Base-by-base conservation (phyloP, 1,139 yeast species). In the Trichomonascaceae sp. region DNA sequence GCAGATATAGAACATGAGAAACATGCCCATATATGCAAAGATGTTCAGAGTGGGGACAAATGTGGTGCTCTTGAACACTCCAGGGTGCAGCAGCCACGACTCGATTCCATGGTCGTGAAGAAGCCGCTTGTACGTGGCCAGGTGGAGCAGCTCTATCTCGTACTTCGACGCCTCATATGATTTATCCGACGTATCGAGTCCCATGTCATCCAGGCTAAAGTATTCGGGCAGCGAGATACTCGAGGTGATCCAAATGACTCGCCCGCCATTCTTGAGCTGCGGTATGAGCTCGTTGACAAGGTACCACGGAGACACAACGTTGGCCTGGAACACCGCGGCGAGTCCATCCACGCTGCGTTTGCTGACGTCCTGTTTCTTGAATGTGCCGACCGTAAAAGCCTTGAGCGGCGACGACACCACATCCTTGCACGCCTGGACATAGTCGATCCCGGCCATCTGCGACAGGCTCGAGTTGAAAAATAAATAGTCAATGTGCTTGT, bases 91-190 rank as follows among this genome's bases (percentile, higher is more conserved):
- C 30, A 89, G 62, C 57, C 79, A 82, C 49, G 80, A 87, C 29
- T 62, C 62, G 33, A 89, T 71, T 1, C 74, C 77, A 36, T 65
- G 48, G 11, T 66, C 46, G 20, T 58, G 46, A 27, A 56, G 50
- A 46, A 81, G 57, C 15, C 59, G 47, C 39, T 69, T 53, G 51
- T 70, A 78, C 1, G 84, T 71, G 4, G 82, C 87, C 32, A 69
- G 56, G 56, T 89, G 97, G 33, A 85, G 57, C 39, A 87, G 65
- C 53, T 92, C 98, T 27, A 89, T 76, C 42, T 80, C 63, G 48
- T 95, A 65, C 53, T 92, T 92, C 1, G 97, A 84, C 4, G 95
- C 94, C 54, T 87, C 98, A 51, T 89, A 92, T 5, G 94, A 74
- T 36, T 69, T 71, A 28, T 67, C 66, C 15, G 80, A 68, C 42